Conservation (phyloP, 495 filamentous ascomycete genomes). For the Oidiodendron maius region DNA sequence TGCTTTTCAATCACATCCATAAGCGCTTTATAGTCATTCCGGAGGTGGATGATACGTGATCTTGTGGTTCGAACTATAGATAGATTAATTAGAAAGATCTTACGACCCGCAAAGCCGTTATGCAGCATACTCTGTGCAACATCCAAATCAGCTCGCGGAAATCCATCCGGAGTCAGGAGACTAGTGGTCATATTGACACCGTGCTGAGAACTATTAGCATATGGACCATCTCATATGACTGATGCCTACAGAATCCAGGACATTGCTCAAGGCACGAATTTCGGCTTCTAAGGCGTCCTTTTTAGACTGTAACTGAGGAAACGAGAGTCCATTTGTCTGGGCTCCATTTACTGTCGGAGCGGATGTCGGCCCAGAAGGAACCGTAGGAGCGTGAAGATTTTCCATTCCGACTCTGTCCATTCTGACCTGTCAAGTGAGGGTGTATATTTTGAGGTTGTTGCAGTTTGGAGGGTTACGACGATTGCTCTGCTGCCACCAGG, state of each 20-base stretch:
- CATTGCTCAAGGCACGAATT: conserved; percentile 72
- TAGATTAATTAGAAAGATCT: background rate
- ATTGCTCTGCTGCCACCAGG: conserved; percentile 10
- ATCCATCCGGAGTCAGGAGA: conserved; percentile 87
- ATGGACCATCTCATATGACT: conserved; percentile 15
- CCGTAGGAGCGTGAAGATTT: conserved; percentile 68
- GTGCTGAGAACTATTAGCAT: conserved; percentile 50
- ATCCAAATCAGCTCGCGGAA: conserved; percentile 88
- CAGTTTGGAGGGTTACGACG: too few species aligned
- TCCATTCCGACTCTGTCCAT: conserved; percentile 52
- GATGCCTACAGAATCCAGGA: conserved; percentile 75
- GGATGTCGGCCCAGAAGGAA: conserved; percentile 66
- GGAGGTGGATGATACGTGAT: conserved; percentile 79
- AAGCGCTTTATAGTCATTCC: conserved; percentile 88
- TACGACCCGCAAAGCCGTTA: background rate
- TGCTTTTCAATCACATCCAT: conserved; percentile 77
- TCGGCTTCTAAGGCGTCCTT: conserved; percentile 83
- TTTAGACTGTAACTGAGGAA: conserved; percentile 51
- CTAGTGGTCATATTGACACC: conserved; percentile 87
- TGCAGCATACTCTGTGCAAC: conserved; percentile 74
- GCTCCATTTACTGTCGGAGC: conserved; percentile 45
- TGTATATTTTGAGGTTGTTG: background rate
- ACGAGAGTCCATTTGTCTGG: conserved; percentile 49
- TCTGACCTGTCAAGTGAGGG: too few species aligned
- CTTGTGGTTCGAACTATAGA: conserved; percentile 84